These are phyloP conservation scores for Fusarium agapanthi DNA, from an alignment of 2,329 filamentous ascomycete genomes.

Conservation along the genomic window DNA sequence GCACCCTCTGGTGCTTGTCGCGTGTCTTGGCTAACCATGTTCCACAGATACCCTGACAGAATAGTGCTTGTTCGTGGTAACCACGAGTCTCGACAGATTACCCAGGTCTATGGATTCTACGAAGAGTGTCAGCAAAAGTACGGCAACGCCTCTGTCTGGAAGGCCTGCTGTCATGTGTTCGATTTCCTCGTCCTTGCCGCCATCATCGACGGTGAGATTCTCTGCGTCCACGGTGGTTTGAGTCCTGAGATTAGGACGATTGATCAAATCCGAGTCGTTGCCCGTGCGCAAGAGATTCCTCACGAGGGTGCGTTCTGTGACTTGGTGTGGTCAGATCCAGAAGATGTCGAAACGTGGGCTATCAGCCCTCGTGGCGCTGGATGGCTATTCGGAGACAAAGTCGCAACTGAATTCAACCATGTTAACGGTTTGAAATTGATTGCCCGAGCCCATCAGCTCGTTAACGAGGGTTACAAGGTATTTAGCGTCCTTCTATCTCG, in stretches of 20 bases:
- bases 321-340: slow-evolving; percentile 96
- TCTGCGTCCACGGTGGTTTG: slow-evolving; percentile 94
- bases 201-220: slow-evolving; percentile 97
- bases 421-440: slow-evolving; percentile 97
- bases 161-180: slow-evolving; percentile 99
- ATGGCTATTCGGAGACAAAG: slow-evolving; percentile 97
- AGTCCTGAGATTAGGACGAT: slow-evolving; percentile 95
- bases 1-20: slow-evolving; percentile 24
- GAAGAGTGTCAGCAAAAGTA: slow-evolving; percentile 99
- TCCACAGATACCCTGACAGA: slow-evolving; percentile 83
- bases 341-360: slow-evolving; percentile 96
- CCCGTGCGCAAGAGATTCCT: slow-evolving; percentile 95
- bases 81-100: slow-evolving; percentile 97
- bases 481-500: slow-evolving; percentile 16
- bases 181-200: slow-evolving; percentile 96
- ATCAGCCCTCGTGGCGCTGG: slow-evolving; percentile 95
- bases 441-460: slow-evolving; percentile 95
- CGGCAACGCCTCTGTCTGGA: slow-evolving; percentile 99
- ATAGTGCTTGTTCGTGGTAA: slow-evolving; percentile 98
- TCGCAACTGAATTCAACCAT: slow-evolving; percentile 96
- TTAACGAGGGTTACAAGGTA: slow-evolving; percentile 98
- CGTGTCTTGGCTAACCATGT: slow-evolving; percentile 31
- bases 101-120: slow-evolving; percentile 98
- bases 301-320: slow-evolving; percentile 99
- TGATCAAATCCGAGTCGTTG: slow-evolving; percentile 98